Conservation (phyloP, 2,329 filamentous ascomycete genomes). For the Helotiales sp. region DNA sequence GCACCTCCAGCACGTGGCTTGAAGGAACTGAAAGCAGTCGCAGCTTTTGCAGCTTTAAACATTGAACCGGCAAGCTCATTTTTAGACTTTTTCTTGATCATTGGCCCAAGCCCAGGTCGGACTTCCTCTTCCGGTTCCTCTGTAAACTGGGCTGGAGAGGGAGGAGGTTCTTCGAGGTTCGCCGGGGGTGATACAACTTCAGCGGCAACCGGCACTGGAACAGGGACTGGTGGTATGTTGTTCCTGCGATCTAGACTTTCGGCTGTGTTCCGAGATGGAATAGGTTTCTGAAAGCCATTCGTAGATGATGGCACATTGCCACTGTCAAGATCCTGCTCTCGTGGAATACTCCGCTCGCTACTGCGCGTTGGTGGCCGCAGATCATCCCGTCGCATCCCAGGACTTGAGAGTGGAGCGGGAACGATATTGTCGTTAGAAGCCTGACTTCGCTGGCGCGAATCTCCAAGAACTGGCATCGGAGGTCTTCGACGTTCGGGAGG, state of each 20-base stretch:
- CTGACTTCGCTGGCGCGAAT: slow-evolving; percentile 40
- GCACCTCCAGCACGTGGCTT: slow-evolving; percentile 88
- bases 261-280: slow-evolving; percentile 10
- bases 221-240: neutral
- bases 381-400: slow-evolving; percentile 44
- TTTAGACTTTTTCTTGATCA: slow-evolving; percentile 82
- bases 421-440: slow-evolving; percentile 41
- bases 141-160: slow-evolving; percentile 19
- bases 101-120: slow-evolving; percentile 83
- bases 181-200: neutral
- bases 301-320: neutral
- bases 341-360: slow-evolving; percentile 38
- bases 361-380: slow-evolving; percentile 42
- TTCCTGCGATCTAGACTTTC: slow-evolving; percentile 13
- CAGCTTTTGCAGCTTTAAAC: slow-evolving; percentile 79
- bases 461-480: slow-evolving; percentile 39
- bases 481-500: slow-evolving; percentile 44
- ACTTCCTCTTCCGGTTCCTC: slow-evolving; percentile 43
- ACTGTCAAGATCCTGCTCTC: slow-evolving; percentile 25
- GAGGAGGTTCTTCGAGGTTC: neutral
- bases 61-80: slow-evolving; percentile 77
- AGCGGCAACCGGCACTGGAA: neutral
- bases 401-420: slow-evolving; percentile 45
- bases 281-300: slow-evolving; percentile 22
- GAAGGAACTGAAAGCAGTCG: slow-evolving; percentile 65